Percentiles rank a stretch among this genome's conserved stretches.
Evolutionary conservation across 176 grass and related monocot species (phyloP).

Genomic region (Dactylis glomerata): DNA sequence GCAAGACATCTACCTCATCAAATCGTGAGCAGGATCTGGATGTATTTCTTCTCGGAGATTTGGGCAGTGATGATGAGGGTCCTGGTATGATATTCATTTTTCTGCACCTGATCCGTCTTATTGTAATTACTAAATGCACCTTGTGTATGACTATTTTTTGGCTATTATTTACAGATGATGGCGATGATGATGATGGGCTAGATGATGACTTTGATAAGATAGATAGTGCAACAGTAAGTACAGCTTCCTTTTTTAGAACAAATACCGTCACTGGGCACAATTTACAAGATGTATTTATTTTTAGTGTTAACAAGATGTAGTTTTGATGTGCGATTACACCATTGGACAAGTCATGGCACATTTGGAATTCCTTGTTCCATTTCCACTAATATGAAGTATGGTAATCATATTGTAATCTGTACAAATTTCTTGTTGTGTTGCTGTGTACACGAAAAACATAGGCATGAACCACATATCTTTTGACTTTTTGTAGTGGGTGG

Average conservation of each 20-base stretch:
- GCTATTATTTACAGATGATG: slow-evolving; percentile 58
- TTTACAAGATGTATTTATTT: not conserved
- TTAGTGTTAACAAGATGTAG: no score
- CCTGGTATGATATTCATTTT: slow-evolving; percentile 46
- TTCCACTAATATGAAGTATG: not conserved
- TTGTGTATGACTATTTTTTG: slow-evolving; percentile 26
- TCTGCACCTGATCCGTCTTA: slow-evolving; percentile 2
- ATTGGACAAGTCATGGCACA: not conserved
- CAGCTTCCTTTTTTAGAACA: not conserved
- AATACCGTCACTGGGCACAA: not conserved
- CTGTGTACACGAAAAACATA: not conserved
- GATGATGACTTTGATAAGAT: slow-evolving; percentile 95
- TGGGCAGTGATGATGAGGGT: slow-evolving; percentile 83
- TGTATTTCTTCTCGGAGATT: slow-evolving; percentile 92
- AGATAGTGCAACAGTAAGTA: slow-evolving; percentile 66
- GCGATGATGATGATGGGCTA: slow-evolving; percentile 62
- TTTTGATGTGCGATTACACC: not conserved
- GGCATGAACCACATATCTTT: not conserved
- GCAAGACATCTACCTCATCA: slow-evolving; percentile 68
- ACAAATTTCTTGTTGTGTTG: not conserved
- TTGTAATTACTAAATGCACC: not conserved
- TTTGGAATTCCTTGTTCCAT: not conserved
- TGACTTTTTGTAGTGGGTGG: not conserved
- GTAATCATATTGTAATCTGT: not conserved
- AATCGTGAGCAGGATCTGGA: slow-evolving; percentile 82